A percentile compares a stretch with the other conserved stretches of the same genome.
Evolutionary conservation across 1,284 basidiomycete genomes (phyloP).

Genomic region (Agroathelia rolfsii): DNA sequence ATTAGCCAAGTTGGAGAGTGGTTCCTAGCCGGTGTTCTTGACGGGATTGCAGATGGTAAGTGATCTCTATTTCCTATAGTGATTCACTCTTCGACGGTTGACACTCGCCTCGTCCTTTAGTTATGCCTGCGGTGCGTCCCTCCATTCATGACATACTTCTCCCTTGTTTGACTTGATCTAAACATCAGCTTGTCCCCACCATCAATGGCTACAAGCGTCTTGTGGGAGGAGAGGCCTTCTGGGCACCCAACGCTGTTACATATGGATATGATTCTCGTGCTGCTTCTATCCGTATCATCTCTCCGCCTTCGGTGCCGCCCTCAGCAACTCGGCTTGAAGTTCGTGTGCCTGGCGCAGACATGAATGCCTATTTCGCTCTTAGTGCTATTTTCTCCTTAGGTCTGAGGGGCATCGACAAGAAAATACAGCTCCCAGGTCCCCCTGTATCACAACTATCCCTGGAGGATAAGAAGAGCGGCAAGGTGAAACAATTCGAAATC

Average conservation of each 20-base stretch:
- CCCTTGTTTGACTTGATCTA: slow-evolving; percentile 1
- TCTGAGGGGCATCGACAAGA: slow-evolving; percentile 77
- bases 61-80: slow-evolving; percentile 5
- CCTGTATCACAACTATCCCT: slow-evolving; percentile 57
- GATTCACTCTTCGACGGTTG: slow-evolving; percentile 3
- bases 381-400: slow-evolving; percentile 84
- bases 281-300: slow-evolving; percentile 85
- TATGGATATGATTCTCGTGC: slow-evolving; percentile 94
- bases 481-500: slow-evolving; percentile 27
- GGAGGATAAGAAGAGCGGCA: slow-evolving; percentile 46
- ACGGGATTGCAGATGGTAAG: slow-evolving; percentile 82
- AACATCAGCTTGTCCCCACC: slow-evolving; percentile 71
- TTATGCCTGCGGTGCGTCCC: slow-evolving; percentile 48
- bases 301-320: slow-evolving; percentile 75
- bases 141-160: slow-evolving; percentile 8
- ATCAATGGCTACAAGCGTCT: slow-evolving; percentile 98
- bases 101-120: slow-evolving; percentile 21
- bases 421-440: slow-evolving; percentile 56
- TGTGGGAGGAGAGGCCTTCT: slow-evolving; percentile 88
- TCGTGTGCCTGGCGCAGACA: slow-evolving; percentile 92
- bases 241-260: slow-evolving; percentile 88
- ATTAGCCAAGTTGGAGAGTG: slow-evolving; percentile 81
- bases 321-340: slow-evolving; percentile 83
- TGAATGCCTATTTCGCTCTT: slow-evolving; percentile 86
- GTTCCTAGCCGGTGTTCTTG: slow-evolving; percentile 87